Conservation (phyloP, 106 monocot genomes). For the Apostasia shenzhenica region DNA sequence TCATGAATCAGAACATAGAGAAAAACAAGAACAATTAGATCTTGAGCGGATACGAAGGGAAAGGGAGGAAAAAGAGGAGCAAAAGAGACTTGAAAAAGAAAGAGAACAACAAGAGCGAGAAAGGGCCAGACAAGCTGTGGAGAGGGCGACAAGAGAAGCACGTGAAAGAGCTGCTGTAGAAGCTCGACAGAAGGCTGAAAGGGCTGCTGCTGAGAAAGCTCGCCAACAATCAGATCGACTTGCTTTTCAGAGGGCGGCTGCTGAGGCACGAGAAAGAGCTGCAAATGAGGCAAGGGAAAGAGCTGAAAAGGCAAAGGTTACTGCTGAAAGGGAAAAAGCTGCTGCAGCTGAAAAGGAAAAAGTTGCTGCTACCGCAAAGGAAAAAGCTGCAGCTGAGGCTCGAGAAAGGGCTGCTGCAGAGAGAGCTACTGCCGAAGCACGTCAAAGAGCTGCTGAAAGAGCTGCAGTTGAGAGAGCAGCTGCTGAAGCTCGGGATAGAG, state of each 20-base stretch:
- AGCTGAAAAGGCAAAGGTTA: conserved; percentile 32
- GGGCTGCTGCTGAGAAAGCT: conserved; percentile 43
- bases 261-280: conserved; percentile 70
- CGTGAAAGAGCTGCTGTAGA: conserved; percentile 89
- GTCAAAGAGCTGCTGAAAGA: conserved; percentile 47
- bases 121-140: conserved; percentile 57
- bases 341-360: conserved; percentile 26
- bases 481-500: conserved; percentile 56
- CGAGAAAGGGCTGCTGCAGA: conserved; percentile 54
- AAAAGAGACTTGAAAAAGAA: conserved; percentile 53
- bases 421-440: conserved; percentile 67
- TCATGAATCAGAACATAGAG: conserved; percentile 22
- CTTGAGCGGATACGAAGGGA: conserved; percentile 48
- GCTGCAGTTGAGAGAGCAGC: conserved; percentile 52
- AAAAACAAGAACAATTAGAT: conserved; percentile 44
- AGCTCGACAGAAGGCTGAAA: conserved; percentile 61
- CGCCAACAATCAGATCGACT: conserved; percentile 52
- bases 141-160: conserved; percentile 78
- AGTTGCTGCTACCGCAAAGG: conserved; percentile 22
- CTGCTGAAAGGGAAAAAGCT: conserved; percentile 32
- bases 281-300: conserved; percentile 39
- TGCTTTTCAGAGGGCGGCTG: conserved; percentile 55
- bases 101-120: conserved; percentile 60
- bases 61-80: conserved; percentile 71
- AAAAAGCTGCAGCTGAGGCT: conserved; percentile 23